Percentiles rank a stretch among this genome's conserved stretches.
phyloP scores from a whole-genome alignment of 1,284 basidiomycete species.

The Ustilago nuda region DNA sequence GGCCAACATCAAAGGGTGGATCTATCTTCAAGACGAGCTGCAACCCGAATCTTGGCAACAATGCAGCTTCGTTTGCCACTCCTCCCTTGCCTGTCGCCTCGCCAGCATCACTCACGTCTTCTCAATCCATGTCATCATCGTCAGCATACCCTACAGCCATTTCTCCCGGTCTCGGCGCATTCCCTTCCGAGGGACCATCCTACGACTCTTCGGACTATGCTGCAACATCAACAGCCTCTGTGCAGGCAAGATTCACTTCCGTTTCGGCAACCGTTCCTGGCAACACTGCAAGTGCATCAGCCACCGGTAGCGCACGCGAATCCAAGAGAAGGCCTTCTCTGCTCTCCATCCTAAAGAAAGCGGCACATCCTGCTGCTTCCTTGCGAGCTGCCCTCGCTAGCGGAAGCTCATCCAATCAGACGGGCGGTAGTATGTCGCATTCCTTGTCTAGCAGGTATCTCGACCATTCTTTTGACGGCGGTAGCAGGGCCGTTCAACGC shows the following conservation, averaged over 20 bases:
- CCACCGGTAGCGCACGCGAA: conserved; percentile 24
- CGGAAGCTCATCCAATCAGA: conserved; percentile 22
- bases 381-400: conserved; percentile 54
- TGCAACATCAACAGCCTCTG: conserved; percentile 3
- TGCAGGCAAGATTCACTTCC: conserved; percentile 3
- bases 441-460: conserved; percentile 9
- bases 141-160: background rate
- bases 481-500: background rate
- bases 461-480: conserved; percentile 25
- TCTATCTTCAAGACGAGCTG: conserved; percentile 43
- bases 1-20: conserved; percentile 3
- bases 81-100: conserved; percentile 23
- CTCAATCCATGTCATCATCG: conserved; percentile 7
- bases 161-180: conserved; percentile 3
- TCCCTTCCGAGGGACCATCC: background rate
- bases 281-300: conserved; percentile 1
- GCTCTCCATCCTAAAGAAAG: conserved; percentile 62
- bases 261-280: conserved; percentile 5
- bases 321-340: conserved; percentile 55
- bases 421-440: conserved; percentile 21
- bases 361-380: conserved; percentile 58
- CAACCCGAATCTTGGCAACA: conserved; percentile 51
- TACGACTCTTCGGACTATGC: conserved; percentile 3
- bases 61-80: conserved; percentile 6
- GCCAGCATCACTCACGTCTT: conserved; percentile 22